Evolutionary conservation across 164 flowering plant genomes (phyloP), one percentile per base, ranked within the genome.

Genomic region (Vitis rotundifolia): DNA sequence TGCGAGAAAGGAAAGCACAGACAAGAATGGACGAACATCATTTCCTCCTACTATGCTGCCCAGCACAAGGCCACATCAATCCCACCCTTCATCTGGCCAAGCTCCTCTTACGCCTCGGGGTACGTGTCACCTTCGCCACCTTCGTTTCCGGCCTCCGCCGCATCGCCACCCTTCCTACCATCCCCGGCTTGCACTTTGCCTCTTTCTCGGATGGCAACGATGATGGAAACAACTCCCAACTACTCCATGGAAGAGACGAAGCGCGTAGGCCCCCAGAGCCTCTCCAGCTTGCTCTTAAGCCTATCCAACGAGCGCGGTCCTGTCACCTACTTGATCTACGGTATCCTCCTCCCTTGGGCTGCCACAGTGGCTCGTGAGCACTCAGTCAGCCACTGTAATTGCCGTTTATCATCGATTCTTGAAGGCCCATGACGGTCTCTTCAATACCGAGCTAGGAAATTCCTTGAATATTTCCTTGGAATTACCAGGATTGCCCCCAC

Each of bases 11-110:
- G 26, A 22, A 22, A 22, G 26, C 26, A 22, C 26, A 22, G 26
- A 22, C 26, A 0, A 22, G 26, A 0, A 37, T 37, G 44, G 44
- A 37, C 44, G 3, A 37, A 37, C 44, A 37, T 37, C 73, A 69
- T 61, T 50, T 74, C 50, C 72, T 74, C 5, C 11, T 74, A 8
- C 22, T 59, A 2, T 8, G 73, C 0, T 69, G 13, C 11, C 61
- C 69, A 0, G 49, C 28, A 2, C 78, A 75, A 62, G 71, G 78
- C 59, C 78, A 70, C 53, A 18, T 75, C 10, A 75, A 75, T 59
- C 78, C 78, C 1, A 44, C 63, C 44, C 29, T 75, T 19, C 66
- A 66, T 9, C 51, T 70, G 9, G 73, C 74, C 67, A 70, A 61
- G 63, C 73, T 56, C 15, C 61, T 75, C 2, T 8, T 54, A 15